These are phyloP conservation scores for Rheum nobile DNA, from an alignment of 148 eudicot species.

Conservation along the genomic window DNA sequence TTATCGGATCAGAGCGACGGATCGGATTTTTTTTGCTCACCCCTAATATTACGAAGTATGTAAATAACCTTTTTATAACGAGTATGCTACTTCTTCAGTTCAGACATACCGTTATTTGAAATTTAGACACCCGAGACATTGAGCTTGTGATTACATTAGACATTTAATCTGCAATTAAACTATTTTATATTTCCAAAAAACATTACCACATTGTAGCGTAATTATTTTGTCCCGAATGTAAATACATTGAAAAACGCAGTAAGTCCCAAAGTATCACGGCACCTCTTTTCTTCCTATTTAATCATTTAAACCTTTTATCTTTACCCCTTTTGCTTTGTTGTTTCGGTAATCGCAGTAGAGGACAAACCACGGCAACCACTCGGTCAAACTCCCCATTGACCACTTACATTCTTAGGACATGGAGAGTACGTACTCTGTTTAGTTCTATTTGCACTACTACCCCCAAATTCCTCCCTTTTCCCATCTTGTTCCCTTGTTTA, in stretches of 20 bases:
- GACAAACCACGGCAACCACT: conserved; percentile 5
- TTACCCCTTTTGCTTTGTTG: conserved; percentile 9
- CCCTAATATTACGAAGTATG: too few relatives aligned
- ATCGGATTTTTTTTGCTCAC: too few relatives aligned
- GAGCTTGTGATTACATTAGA: background rate
- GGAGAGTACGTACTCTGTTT: background rate
- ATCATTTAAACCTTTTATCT: background rate
- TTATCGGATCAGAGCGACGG: too few relatives aligned
- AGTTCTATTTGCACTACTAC: background rate
- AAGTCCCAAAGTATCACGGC: conserved; percentile 32
- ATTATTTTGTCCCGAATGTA: conserved; percentile 14
- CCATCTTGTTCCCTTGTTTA: background rate
- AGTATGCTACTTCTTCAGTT: background rate
- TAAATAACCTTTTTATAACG: too few relatives aligned
- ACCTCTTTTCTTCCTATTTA: conserved; percentile 3
- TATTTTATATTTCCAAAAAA: background rate
- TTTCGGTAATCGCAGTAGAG: conserved; percentile 10
- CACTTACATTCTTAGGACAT: background rate
- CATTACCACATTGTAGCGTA: background rate
- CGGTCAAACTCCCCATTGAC: conserved; percentile 4
- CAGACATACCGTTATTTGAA: background rate
- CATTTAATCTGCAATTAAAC: background rate
- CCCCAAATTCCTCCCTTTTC: background rate
- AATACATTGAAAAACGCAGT: conserved; percentile 23
- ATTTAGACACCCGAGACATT: background rate